Percentiles rank a stretch among this genome's conserved stretches.
phyloP scores from a whole-genome alignment of 2,329 filamentous ascomycete species.

The Fusarium papillatum region DNA sequence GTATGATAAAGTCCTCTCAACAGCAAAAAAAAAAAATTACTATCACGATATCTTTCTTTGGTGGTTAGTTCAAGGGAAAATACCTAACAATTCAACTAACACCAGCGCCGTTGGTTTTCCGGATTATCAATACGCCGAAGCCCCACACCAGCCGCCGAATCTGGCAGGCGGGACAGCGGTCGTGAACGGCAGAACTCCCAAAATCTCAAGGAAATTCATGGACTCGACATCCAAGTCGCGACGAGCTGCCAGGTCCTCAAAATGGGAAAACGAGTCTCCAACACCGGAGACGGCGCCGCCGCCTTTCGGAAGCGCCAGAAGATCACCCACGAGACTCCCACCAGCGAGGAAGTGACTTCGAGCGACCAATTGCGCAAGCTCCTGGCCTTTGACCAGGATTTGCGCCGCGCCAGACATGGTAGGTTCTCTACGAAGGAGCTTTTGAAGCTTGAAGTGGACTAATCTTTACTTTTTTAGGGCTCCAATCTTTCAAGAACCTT shows the following conservation, averaged over 20 bases:
- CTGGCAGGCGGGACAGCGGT: slow-evolving; percentile 49
- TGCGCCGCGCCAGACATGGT: slow-evolving; percentile 76
- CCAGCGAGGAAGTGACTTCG: slow-evolving; percentile 72
- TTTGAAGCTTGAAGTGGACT: not conserved
- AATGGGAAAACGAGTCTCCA: slow-evolving; percentile 62
- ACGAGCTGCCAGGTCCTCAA: slow-evolving; percentile 35
- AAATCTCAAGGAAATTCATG: slow-evolving; percentile 49
- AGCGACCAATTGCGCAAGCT: slow-evolving; percentile 77
- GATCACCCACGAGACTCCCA: slow-evolving; percentile 68
- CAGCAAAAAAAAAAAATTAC: not conserved
- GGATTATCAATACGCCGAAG: slow-evolving; percentile 30
- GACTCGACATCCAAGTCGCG: slow-evolving; percentile 27
- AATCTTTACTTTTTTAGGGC: slow-evolving; percentile 56
- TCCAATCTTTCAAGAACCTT: slow-evolving; percentile 78
- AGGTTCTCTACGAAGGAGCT: slow-evolving; percentile 37
- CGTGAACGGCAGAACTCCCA: slow-evolving; percentile 50
- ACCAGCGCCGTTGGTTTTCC: not conserved
- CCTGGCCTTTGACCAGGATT: slow-evolving; percentile 79
- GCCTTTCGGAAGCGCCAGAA: slow-evolving; percentile 67
- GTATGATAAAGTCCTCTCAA: not conserved
- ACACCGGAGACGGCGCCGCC: slow-evolving; percentile 55
- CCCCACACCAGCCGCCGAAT: slow-evolving; percentile 24
- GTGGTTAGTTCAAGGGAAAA: not conserved
- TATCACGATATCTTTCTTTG: not conserved
- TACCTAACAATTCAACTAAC: not conserved